phyloP scores from a whole-genome alignment of 2,329 filamentous ascomycete genomes.

The Gyromitra esculenta region DNA sequence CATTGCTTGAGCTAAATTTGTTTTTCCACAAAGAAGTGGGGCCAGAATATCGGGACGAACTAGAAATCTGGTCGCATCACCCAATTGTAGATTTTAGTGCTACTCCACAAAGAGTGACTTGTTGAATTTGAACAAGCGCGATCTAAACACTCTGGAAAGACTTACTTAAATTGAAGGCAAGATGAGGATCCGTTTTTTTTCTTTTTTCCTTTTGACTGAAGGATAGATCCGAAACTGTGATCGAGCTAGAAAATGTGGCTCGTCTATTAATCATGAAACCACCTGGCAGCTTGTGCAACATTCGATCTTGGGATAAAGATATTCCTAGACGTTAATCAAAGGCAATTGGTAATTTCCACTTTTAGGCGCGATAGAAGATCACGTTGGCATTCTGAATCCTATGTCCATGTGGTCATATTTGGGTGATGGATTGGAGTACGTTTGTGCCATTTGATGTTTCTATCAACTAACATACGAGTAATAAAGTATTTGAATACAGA shows the following conservation, averaged over 20 bases:
- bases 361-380: not conserved
- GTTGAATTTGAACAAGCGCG: not conserved
- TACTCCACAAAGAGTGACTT: not conserved
- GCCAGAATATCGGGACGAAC: not conserved
- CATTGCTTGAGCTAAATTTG: too few relatives aligned
- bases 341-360: not conserved
- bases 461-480: not conserved
- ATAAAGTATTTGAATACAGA: constrained; percentile 4
- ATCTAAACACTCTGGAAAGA: not conserved
- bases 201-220: not conserved
- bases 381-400: not conserved
- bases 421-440: not conserved
- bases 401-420: not conserved
- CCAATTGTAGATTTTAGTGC: not conserved
- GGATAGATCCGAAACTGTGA: not conserved
- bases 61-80: not conserved
- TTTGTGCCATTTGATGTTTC: not conserved
- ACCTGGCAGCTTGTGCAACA: not conserved
- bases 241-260: not conserved
- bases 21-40: not conserved
- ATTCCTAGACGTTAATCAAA: not conserved
- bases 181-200: too few relatives aligned
- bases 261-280: not conserved
- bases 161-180: not conserved
- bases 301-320: not conserved